Base-by-base conservation (phyloP, 2,329 filamentous ascomycete genomes). In the Dactylellina leptospora region DNA sequence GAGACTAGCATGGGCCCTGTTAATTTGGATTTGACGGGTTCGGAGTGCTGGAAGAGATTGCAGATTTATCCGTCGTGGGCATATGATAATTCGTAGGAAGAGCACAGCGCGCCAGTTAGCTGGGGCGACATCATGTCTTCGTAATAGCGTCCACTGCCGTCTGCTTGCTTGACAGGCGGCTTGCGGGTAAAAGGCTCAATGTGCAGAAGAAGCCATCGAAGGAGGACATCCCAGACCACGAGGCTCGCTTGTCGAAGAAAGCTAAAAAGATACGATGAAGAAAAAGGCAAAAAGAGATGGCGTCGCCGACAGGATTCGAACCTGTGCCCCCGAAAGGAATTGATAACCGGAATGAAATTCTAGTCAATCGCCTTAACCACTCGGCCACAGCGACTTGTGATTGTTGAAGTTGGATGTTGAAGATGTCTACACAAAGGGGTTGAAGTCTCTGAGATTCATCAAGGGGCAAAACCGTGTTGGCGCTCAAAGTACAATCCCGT, bases 351-450 rank as follows among this genome's bases (percentile, higher is more conserved):
- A 62, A 47, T 50, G 28, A 42, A 25, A 45, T 62, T 62, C 59
- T 62, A 62, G 59, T 62, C 59, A 62, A 62, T 62, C 59, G 59
- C 59, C 59, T 62, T 62, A 62, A 62, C 59, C 59, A 62, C 59
- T 62, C 59, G 59, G 59, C 59, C 59, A 62, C 45, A 62, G 59
- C 48, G 59, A 62, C 59, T 62, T 62, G 38, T 44, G n/a, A 2
- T 1, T 44, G 2, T 8, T 3, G 18, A 6, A 16, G 8, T 20
- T 11, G n/a, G 38, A n/a, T 20, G 38, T 20, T 44, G 13, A 44
- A 4, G 16, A 33, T 13, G 30, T 33, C 30, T 33, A 33, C 13
- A 33, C 6, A 33, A 33, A 6, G 13, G 6, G 30, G 6, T 6
- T 33, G 6, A 13, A 33, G 6, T 13, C 13, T 33, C 6, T 33